phyloP scores from a whole-genome alignment of 2,329 filamentous ascomycete species.

The Calonectria ilicicola region DNA sequence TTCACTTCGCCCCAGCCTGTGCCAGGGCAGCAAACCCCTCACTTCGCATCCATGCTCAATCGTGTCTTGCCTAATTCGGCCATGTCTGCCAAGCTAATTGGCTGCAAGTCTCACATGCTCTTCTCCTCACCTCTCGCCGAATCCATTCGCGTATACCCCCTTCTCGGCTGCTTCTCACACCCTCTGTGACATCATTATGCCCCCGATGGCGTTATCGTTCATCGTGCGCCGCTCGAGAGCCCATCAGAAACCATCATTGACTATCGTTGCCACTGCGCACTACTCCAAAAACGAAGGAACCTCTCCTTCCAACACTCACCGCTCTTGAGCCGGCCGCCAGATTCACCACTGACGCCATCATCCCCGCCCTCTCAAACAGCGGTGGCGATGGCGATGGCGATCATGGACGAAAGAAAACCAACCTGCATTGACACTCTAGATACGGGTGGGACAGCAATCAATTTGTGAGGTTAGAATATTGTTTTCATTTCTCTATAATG shows the following conservation, averaged over 20 bases:
- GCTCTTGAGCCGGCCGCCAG: slow-evolving; percentile 35
- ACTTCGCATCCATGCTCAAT: neutral
- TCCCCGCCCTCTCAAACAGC: slow-evolving; percentile 7
- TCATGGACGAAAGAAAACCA: slow-evolving; percentile 33
- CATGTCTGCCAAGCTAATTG: slow-evolving; percentile 38
- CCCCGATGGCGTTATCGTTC: neutral
- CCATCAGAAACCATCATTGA: no score
- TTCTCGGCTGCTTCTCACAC: neutral
- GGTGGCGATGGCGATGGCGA: neutral
- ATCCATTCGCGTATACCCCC: neutral
- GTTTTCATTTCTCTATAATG: neutral
- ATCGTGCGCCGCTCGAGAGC: neutral
- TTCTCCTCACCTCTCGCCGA: neutral
- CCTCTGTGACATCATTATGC: slow-evolving; percentile 12
- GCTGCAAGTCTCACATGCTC: neutral
- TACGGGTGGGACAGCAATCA: neutral
- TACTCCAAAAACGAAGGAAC: slow-evolving; percentile 39
- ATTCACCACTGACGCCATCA: slow-evolving; percentile 30
- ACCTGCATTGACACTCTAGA: neutral
- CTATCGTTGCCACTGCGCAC: no score
- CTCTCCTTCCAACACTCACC: slow-evolving; percentile 10
- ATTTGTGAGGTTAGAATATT: neutral
- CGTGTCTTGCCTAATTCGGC: slow-evolving; percentile 46
- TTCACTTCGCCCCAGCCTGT: neutral
- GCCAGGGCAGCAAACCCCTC: slow-evolving; percentile 19